A percentile compares a stretch with the other conserved stretches of the same genome.
phyloP scores from a whole-genome alignment of 352 stramenopile species.

The Globisporangium echinulatum region DNA sequence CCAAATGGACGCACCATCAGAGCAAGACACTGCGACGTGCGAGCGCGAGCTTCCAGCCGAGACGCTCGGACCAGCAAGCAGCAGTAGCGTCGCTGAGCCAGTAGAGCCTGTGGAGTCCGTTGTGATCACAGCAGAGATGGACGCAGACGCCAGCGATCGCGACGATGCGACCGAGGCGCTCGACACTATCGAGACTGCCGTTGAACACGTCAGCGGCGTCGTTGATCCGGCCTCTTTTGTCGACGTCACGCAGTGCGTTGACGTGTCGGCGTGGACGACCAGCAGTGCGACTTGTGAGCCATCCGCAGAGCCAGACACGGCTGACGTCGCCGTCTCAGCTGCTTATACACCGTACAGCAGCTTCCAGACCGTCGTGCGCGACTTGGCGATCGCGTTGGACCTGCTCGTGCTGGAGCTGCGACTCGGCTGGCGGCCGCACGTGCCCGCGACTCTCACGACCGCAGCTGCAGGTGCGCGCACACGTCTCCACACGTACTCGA shows the following conservation, averaged over 20 bases:
- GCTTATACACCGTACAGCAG: not conserved
- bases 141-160: no score
- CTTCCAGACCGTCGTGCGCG: constrained; percentile 3
- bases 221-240: not conserved
- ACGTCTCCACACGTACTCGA: not conserved
- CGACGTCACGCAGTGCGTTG: not conserved
- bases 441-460: not conserved
- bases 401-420: constrained; percentile 8
- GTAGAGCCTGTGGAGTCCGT: not conserved
- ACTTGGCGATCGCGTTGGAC: constrained; percentile 6
- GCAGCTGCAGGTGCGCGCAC: not conserved
- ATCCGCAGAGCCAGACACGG: not conserved
- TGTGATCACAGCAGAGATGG: no score
- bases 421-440: constrained; percentile 1
- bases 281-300: no score
- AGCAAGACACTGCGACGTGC: not conserved
- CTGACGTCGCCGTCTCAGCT: not conserved
- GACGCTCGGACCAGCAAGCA: not conserved
- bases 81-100: not conserved
- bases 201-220: not conserved
- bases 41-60: not conserved
- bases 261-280: no score
- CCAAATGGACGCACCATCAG: not conserved
- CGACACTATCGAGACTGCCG: not conserved
- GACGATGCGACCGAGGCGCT: no score